Conservation (phyloP, 192 early-diverging fungal genomes). For the Dimargaris cristalligena region DNA sequence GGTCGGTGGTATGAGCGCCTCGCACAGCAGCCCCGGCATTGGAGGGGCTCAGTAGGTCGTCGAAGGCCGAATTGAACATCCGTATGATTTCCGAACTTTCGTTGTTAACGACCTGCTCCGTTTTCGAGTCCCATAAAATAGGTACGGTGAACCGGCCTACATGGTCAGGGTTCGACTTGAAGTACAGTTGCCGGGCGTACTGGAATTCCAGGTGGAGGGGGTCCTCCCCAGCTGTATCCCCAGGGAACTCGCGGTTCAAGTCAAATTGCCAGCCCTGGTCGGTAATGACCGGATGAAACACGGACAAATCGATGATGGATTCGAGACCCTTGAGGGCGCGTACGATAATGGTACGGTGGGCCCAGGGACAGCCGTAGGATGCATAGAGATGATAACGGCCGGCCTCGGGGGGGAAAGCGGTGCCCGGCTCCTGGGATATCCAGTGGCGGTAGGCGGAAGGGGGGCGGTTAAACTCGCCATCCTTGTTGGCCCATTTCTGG, state of each 20-base stretch:
- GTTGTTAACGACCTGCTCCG: constrained; percentile 65
- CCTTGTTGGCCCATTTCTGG: neutral
- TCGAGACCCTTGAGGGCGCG: constrained; percentile 62
- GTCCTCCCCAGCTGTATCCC: constrained; percentile 39
- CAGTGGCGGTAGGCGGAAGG: neutral
- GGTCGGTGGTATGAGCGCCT: constrained; percentile 13
- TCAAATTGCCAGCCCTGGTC: constrained; percentile 54
- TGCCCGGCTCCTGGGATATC: constrained; percentile 9
- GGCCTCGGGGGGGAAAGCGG: constrained; percentile 19
- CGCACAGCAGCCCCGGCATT: too few species aligned
- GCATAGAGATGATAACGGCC: constrained; percentile 34
- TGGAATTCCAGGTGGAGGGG: constrained; percentile 41
- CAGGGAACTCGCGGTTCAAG: constrained; percentile 35
- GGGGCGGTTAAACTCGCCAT: neutral
- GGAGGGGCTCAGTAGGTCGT: constrained; percentile 35
- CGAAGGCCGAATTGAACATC: constrained; percentile 62
- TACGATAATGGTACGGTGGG: constrained; percentile 57
- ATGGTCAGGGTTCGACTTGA: constrained; percentile 46
- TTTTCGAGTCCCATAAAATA: constrained; percentile 75
- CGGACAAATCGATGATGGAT: constrained; percentile 47
- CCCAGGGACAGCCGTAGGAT: constrained; percentile 29
- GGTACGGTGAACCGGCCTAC: constrained; percentile 61
- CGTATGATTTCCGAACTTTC: constrained; percentile 74
- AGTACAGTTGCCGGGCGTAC: constrained; percentile 53
- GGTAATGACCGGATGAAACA: constrained; percentile 48